phyloP scores from a whole-genome alignment of 1,284 basidiomycete species.

The Ustilago lituana region DNA sequence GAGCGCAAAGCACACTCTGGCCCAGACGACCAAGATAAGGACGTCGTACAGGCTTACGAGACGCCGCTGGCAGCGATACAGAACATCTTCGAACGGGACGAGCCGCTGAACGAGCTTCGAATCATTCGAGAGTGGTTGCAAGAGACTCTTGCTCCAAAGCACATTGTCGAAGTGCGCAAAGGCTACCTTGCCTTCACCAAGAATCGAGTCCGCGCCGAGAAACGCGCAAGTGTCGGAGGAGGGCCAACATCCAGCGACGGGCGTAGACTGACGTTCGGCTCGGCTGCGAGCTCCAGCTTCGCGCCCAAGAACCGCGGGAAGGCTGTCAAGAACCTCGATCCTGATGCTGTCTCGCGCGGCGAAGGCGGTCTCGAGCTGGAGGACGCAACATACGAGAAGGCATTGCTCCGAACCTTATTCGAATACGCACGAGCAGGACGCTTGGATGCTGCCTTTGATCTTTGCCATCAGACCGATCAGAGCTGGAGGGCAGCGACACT shows the following conservation, averaged over 20 bases:
- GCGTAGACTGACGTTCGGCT: constrained; percentile 35
- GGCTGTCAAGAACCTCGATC: constrained; percentile 59
- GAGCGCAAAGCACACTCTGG: constrained; percentile 34
- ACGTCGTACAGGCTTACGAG: constrained; percentile 43
- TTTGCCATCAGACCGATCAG: constrained; percentile 84
- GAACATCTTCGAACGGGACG: constrained; percentile 50
- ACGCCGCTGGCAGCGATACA: constrained; percentile 63
- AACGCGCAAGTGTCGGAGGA: constrained; percentile 42
- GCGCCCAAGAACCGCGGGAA: constrained; percentile 49
- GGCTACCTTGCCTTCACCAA: constrained; percentile 66
- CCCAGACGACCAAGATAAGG: constrained; percentile 8
- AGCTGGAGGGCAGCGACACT: constrained; percentile 90
- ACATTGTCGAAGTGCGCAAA: constrained; percentile 64
- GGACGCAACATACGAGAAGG: constrained; percentile 76
- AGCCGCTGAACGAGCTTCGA: constrained; percentile 61
- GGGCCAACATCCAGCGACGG: constrained; percentile 19
- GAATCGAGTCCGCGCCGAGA: constrained; percentile 59
- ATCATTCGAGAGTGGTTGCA: constrained; percentile 66
- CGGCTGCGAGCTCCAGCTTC: constrained; percentile 37
- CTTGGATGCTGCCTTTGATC: constrained; percentile 81
- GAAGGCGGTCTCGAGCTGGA: constrained; percentile 58
- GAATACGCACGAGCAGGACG: constrained; percentile 82
- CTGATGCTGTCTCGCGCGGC: constrained; percentile 58
- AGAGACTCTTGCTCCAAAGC: constrained; percentile 51
- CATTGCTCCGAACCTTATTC: constrained; percentile 78